Evolutionary conservation across 1,284 basidiomycete genomes (phyloP), one percentile per base, ranked within the genome.

Genomic region (Cutaneotrichosporon arboriforme): DNA sequence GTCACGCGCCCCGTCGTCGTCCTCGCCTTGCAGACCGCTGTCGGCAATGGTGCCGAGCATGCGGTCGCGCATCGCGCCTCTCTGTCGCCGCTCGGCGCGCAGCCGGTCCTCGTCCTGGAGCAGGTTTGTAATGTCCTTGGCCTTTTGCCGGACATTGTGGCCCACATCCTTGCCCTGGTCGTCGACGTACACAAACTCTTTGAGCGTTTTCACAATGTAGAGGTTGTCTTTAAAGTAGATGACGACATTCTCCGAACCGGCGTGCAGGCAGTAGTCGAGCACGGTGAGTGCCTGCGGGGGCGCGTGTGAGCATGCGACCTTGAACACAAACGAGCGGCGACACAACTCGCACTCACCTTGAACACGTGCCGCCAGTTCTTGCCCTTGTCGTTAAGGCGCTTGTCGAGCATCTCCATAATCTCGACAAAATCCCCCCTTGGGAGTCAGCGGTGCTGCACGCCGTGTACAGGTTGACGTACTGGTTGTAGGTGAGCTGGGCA

Each of bases 331-430:
- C 34, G 35, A 10, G 46, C 22, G 18, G n/a, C 10, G 31, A 38
- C 2, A 22, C 23, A 9, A 14, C 34, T 10, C 7, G n/a, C 23
- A 18, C 69, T 77, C 59, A 85, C 89, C 81, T 99, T 98, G 84
- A 97, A 98, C 57, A 98, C 96, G 80, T 99, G 96, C 48, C 94
- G 81, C 96, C 96, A 99, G 71, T 98, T 97, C 84, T 98, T 98
- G 38, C 96, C 96, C 79, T 97, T 98, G 79, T 99, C 96, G 68
- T 98, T 98, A 64, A 99, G 77, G 47, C 96, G 84, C 77, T 98
- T 98, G 77, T 99, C 96, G 57, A 99, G 81, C 90, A 97, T 97
- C 79, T 99, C 96, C 92, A 99, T 97, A 69, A 98, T 93, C 77
- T 99, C 96, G 31, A 98, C 90, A 76, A 99, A 98, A 72, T 98